Conservation (phyloP, 148 eudicot genomes). For the Rhododendron ovatum region DNA sequence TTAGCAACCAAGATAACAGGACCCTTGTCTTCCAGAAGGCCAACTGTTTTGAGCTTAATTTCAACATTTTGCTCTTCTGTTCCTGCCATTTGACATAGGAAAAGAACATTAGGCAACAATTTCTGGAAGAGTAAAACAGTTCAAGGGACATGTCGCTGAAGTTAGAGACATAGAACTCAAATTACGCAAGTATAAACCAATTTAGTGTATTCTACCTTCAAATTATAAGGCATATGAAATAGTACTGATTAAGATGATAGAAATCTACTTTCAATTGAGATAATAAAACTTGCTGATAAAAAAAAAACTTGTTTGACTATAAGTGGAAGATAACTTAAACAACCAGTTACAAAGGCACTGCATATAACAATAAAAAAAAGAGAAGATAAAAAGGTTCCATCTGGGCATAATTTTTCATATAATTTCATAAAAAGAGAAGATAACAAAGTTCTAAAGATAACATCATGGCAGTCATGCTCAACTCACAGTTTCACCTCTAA, state of each 20-base stretch:
- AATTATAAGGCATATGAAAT: background rate
- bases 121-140: background rate
- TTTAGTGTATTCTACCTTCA: background rate
- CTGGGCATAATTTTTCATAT: background rate
- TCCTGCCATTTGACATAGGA: constrained; percentile 42
- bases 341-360: background rate
- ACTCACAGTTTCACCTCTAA: background rate
- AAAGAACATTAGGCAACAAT: background rate
- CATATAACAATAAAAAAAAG: background rate
- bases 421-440: background rate
- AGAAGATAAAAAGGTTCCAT: background rate
- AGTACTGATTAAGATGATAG: background rate
- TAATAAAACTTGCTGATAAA: background rate
- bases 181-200: background rate
- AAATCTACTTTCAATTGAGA: background rate
- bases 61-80: constrained; percentile 59
- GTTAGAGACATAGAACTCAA: background rate
- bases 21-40: constrained; percentile 34
- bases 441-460: background rate
- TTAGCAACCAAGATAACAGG: constrained; percentile 50
- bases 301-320: background rate
- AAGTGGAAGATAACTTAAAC: background rate
- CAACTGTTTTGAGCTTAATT: constrained; percentile 49
- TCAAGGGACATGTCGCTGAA: background rate
- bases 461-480: background rate